Base-by-base conservation (phyloP, 257 asterid species). In the Thymus quinquecostatus region DNA sequence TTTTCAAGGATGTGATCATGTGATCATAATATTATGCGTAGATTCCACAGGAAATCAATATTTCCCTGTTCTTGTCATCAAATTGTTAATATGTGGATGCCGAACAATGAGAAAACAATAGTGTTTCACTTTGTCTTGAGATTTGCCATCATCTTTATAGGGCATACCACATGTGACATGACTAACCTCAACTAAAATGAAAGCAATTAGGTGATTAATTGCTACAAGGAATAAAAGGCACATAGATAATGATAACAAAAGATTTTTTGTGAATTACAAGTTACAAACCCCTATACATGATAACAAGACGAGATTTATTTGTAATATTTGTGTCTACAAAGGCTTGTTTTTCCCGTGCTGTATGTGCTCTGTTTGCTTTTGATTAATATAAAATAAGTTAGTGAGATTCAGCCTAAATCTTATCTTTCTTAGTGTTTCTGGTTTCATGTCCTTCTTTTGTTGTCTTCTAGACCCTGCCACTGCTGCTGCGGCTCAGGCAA, bases 401-500 rank as follows among this genome's bases (percentile, higher is more conserved):
- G 43, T 56, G 30, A 9, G 54, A 32, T 34, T 7, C 50, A 50
- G 6, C 40, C 6, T 50, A 29, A 30, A 57, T 28, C 38, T 71
- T 43, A 54, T 66, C n/a, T 51, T 41, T 13, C 28, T 40, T 14
- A 47, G 41, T 60, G 70, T 43, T 41, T 65, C 73, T 14, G 6
- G 60, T 3, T 68, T 30, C 66, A 60, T 77, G 13, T 79, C 38
- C 21, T 32, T 55, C 11, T 73, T 70, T 2, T 67, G 40, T 60
- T 41, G 27, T 48, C 69, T 30, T 50, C 56, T 78, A 93, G 98
- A 90, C 79, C 96, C 98, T 62, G 91, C 92, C 51, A 82, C 74
- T 74, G 84, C 88, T 54, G 92, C 96, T 76, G 92, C 96, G 59
- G 80, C 91, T 45, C 92, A 85, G 77, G 97, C 94, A 77, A 89